These are phyloP conservation scores for Venturiaceae sp. DNA, from an alignment of 2,329 filamentous ascomycete genomes.

Conservation along the genomic window DNA sequence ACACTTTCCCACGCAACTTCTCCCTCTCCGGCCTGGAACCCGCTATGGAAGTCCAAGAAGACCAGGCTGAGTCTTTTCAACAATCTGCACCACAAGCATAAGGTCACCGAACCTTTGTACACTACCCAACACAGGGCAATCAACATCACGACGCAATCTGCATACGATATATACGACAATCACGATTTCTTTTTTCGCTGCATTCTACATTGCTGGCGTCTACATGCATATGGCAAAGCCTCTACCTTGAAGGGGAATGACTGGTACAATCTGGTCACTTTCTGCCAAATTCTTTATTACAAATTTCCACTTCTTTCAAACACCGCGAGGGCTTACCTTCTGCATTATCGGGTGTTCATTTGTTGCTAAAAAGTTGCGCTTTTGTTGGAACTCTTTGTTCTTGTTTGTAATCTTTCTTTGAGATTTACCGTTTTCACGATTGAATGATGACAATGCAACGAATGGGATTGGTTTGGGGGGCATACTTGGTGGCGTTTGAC, in stretches of 20 bases:
- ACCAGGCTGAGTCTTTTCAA: not conserved
- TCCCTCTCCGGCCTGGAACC: slow-evolving; percentile 11
- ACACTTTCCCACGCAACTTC: slow-evolving; percentile 35
- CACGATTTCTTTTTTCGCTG: not conserved
- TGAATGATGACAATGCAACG: not conserved
- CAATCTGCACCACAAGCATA: not conserved
- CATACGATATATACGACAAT: not conserved
- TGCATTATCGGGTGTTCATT: not conserved
- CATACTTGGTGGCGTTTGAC: not conserved
- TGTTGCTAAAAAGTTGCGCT: not conserved
- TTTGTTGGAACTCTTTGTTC: no score
- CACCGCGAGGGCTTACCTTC: not conserved
- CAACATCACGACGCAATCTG: not conserved
- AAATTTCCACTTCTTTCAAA: not conserved
- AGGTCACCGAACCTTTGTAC: not conserved
- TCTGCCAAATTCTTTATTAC: not conserved
- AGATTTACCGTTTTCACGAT: not conserved
- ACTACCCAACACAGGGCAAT: not conserved
- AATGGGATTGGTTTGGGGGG: not conserved
- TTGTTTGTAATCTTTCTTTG: not conserved
- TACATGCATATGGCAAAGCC: not conserved
- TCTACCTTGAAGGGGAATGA: not conserved
- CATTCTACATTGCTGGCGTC: not conserved
- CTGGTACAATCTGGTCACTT: not conserved
- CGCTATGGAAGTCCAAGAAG: slow-evolving; percentile 5